Evolutionary conservation across 78 protist species (phyloP), one percentile per base, ranked within the genome.

Genomic region (Dictyostelium purpureum): DNA sequence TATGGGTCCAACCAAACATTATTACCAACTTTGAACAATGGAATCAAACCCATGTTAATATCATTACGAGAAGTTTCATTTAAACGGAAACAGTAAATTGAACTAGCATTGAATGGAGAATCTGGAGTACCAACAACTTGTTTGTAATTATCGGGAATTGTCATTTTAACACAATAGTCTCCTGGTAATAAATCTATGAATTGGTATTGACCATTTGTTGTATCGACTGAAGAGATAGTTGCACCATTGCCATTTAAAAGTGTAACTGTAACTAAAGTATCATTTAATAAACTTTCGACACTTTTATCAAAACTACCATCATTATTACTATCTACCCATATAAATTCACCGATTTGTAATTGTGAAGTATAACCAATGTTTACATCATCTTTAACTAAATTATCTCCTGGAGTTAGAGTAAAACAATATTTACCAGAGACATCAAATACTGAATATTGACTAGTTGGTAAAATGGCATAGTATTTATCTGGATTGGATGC

Each of bases 161-260:
- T 35, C 43, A 79, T 70, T 79, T 47, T 14, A 6, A 61, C n/a
- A 79, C 88, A 79, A 63, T 79, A 79, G 6, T 65, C 37, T 11
- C 88, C 88, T 21, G 77, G 76, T 57, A 70, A 37, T 4, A 79
- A 12, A 26, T 54, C 33, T 31, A 7, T 37, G 40, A 79, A 43
- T 18, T 45, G 26, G 7, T 63, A 79, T 2, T 28, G n/a, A 37
- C 88, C 88, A n/a, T n/a, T 26, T 49, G 26, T 18, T 4, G 26
- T 35, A 45, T 43, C 31, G n/a, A 71, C 21, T 47, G 37, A 12
- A 19, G n/a, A 18, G 7, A 47, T 1, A 6, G n/a, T 18, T 31
- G 11, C 26, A 12, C 38, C 24, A 4, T 37, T 75, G 7, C 26
- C 31, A 35, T 51, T 35, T 6, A 38, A 16, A 5, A n/a, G 16